Conservation (phyloP, 176 grass and related monocot genomes). For the Tuctoria greenei region DNA sequence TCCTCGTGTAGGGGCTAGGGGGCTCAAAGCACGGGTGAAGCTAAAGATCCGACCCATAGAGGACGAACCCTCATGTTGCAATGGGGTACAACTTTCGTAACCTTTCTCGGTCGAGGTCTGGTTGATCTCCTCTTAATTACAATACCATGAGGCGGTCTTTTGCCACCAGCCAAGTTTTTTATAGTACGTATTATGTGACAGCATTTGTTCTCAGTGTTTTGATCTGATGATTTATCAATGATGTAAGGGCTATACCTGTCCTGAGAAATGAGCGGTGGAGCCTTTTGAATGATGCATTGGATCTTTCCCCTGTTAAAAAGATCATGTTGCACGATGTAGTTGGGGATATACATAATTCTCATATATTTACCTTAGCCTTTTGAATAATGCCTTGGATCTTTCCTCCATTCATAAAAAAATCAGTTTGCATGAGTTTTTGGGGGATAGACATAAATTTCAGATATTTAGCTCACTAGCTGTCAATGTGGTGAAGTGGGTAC, state of each 20-base stretch:
- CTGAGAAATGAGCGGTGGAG: background rate
- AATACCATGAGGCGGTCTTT: too few species aligned
- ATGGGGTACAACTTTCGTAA: too few species aligned
- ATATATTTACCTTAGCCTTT: background rate
- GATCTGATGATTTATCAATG: conserved; percentile 8
- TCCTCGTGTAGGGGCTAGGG: too few species aligned
- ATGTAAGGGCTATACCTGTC: background rate
- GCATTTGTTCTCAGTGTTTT: background rate
- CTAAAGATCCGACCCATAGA: too few species aligned
- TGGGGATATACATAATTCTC: background rate
- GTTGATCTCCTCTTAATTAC: too few species aligned
- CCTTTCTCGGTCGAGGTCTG: too few species aligned
- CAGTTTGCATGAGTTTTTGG: background rate
- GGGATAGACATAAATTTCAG: too few species aligned
- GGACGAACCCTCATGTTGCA: too few species aligned
- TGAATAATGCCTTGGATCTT: background rate
- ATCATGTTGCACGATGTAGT: background rate
- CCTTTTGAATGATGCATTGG: background rate
- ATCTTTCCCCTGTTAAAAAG: background rate
- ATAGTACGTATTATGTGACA: background rate
- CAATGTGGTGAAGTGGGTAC: background rate
- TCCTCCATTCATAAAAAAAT: background rate
- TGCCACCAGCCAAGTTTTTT: background rate
- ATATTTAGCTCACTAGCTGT: background rate
- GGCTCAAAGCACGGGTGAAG: too few species aligned